Conservation (phyloP, 495 filamentous ascomycete species). For the Echria macrotheca region DNA sequence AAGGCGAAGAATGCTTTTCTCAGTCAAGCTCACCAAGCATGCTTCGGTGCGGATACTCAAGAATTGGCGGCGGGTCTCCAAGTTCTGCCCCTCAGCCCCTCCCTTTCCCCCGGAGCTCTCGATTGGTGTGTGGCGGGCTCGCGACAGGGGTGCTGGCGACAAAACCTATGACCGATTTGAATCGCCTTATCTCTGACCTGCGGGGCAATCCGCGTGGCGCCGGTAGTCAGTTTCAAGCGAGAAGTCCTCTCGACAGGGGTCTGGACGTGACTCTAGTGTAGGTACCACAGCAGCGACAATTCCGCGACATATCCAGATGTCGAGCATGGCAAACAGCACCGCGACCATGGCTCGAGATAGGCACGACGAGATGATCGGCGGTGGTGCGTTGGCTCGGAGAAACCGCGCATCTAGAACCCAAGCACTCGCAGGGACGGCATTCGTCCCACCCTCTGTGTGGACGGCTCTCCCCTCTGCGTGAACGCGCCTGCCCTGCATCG, state of each 20-base stretch:
- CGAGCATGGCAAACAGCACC: neutral
- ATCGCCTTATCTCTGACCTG: conserved; percentile 28
- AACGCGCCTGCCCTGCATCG: no score
- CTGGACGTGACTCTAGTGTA: no score
- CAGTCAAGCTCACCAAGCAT: conserved; percentile 1
- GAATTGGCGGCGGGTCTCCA: neutral
- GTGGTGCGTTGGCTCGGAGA: no score
- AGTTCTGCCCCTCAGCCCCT: neutral
- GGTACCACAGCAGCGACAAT: no score
- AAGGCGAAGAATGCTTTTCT: neutral
- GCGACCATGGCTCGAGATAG: no score
- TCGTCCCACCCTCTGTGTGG: no score
- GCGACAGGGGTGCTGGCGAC: conserved; percentile 12
- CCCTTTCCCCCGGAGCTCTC: neutral
- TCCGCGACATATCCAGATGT: no score
- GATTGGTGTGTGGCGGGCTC: conserved; percentile 5
- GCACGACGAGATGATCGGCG: no score
- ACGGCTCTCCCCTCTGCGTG: no score
- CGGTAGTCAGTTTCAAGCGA: conserved; percentile 17
- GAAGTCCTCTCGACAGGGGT: neutral
- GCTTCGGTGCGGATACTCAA: neutral
- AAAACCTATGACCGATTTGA: conserved; percentile 29
- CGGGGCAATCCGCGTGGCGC: conserved; percentile 22
- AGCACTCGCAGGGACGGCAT: no score
- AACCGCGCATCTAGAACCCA: no score